These are phyloP conservation scores for Xylaria sp. DNA, from an alignment of 2,329 filamentous ascomycete genomes.

Conservation along the genomic window DNA sequence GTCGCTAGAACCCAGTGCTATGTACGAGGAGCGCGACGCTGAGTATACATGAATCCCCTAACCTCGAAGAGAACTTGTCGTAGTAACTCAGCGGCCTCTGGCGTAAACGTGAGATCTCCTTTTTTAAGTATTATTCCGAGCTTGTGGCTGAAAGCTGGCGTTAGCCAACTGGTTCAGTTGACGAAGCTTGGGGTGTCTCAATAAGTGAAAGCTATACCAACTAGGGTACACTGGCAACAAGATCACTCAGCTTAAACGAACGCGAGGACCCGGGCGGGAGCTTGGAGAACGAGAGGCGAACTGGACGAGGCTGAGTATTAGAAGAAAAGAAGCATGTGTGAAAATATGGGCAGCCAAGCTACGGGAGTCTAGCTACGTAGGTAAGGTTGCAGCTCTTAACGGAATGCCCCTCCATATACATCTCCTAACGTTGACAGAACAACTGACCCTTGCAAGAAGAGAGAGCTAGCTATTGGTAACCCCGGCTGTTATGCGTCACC, in stretches of 20 bases:
- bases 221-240: constrained; percentile 14
- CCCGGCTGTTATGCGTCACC: constrained; percentile 37
- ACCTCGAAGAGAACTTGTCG: constrained; percentile 5
- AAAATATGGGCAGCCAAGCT: constrained; percentile 25
- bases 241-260: constrained; percentile 24
- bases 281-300: constrained; percentile 22
- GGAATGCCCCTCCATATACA: constrained; percentile 39
- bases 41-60: not conserved
- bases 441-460: constrained; percentile 41
- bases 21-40: not conserved
- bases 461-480: constrained; percentile 37
- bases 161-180: not conserved
- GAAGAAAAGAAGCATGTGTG: constrained; percentile 18
- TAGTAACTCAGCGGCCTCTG: constrained; percentile 1
- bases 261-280: constrained; percentile 11
- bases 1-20: constrained; percentile 12
- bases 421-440: constrained; percentile 39
- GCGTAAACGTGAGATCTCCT: constrained; percentile 8
- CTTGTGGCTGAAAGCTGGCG: constrained; percentile 9
- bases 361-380: constrained; percentile 25
- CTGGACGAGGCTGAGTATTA: constrained; percentile 35
- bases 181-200: constrained; percentile 11
- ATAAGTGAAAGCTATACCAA: constrained; percentile 22
- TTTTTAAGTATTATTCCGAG: not conserved
- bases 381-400: constrained; percentile 33